Conservation (phyloP, 495 filamentous ascomycete genomes). For the Penicillium paxilli region DNA sequence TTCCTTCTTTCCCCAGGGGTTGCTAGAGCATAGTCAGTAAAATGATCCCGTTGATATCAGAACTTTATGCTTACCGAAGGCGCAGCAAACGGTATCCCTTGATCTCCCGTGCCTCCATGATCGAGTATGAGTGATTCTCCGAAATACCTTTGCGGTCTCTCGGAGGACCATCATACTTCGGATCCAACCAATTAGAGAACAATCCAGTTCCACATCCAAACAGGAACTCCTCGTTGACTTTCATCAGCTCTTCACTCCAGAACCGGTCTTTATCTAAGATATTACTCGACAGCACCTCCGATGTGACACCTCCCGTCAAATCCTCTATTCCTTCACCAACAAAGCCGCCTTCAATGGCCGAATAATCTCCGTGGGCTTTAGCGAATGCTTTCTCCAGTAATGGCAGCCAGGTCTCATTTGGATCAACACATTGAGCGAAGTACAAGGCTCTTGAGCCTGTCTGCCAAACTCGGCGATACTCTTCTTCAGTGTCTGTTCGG, state of each 20-base stretch:
- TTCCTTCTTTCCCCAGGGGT: slow-evolving; percentile 86
- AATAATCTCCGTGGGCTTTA: slow-evolving; percentile 89
- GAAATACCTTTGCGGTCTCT: slow-evolving; percentile 70
- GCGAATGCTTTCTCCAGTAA: slow-evolving; percentile 95
- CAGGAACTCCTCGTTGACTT: slow-evolving; percentile 83
- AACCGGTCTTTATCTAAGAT: slow-evolving; percentile 87
- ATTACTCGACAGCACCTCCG: slow-evolving; percentile 74
- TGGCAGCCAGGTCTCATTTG: slow-evolving; percentile 93
- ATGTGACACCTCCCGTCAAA: slow-evolving; percentile 87
- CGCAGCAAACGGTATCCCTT: slow-evolving; percentile 73
- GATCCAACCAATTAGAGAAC: slow-evolving; percentile 56
- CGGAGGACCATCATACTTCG: slow-evolving; percentile 34
- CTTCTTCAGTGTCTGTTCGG: slow-evolving; percentile 71
- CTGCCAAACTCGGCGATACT: slow-evolving; percentile 74
- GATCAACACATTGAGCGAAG: slow-evolving; percentile 81
- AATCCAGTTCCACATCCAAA: slow-evolving; percentile 79
- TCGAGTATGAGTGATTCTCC: slow-evolving; percentile 84
- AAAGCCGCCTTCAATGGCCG: slow-evolving; percentile 80
- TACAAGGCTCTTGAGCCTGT: slow-evolving; percentile 76
- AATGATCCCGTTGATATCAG: background rate
- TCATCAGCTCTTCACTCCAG: slow-evolving; percentile 82
- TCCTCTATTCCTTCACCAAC: slow-evolving; percentile 91
- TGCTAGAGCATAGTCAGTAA: slow-evolving; percentile 44
- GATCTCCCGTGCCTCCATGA: slow-evolving; percentile 78
- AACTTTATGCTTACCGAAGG: slow-evolving; percentile 47